A percentile compares a stretch with the other conserved stretches of the same genome.
phyloP scores from a whole-genome alignment of 2,329 filamentous ascomycete species.

The Pseudogymnoascus verrucosus region DNA sequence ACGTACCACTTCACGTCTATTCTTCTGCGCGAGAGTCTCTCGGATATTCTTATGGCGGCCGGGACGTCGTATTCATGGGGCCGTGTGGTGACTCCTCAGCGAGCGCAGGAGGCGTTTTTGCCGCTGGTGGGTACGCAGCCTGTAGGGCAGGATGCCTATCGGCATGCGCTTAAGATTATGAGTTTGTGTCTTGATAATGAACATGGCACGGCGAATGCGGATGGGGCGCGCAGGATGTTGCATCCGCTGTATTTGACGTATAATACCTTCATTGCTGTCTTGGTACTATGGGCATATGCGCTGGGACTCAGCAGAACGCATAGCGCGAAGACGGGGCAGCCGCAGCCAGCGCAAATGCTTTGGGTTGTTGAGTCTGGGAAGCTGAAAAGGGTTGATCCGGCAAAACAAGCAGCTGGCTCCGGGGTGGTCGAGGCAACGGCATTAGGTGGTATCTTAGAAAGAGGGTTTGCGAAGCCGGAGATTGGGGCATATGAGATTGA shows the following conservation, averaged over 20 bases:
- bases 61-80: slow-evolving; percentile 20
- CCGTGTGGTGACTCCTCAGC: slow-evolving; percentile 18
- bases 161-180: slow-evolving; percentile 18
- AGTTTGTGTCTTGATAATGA: slow-evolving; percentile 16
- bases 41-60: slow-evolving; percentile 21
- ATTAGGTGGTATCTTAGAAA: background rate
- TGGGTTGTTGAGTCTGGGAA: slow-evolving; percentile 6
- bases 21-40: slow-evolving; percentile 17
- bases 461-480: slow-evolving; percentile 4
- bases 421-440: background rate
- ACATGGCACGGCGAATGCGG: slow-evolving; percentile 4
- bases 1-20: slow-evolving; percentile 19
- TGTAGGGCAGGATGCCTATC: slow-evolving; percentile 19
- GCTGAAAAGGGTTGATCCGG: background rate
- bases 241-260: slow-evolving; percentile 9
- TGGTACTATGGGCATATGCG: slow-evolving; percentile 7
- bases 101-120: slow-evolving; percentile 19
- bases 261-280: slow-evolving; percentile 4
- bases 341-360: background rate
- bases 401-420: background rate
- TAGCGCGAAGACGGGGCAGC: background rate
- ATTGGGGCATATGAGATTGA: slow-evolving; percentile 5
- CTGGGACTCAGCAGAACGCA: slow-evolving; percentile 6
- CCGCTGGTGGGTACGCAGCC: slow-evolving; percentile 16
- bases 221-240: background rate